Evolutionary conservation across 768 basidiomycete genomes (phyloP), one percentile per base, ranked within the genome.

Genomic region (Coprinellus aureogranulatus): DNA sequence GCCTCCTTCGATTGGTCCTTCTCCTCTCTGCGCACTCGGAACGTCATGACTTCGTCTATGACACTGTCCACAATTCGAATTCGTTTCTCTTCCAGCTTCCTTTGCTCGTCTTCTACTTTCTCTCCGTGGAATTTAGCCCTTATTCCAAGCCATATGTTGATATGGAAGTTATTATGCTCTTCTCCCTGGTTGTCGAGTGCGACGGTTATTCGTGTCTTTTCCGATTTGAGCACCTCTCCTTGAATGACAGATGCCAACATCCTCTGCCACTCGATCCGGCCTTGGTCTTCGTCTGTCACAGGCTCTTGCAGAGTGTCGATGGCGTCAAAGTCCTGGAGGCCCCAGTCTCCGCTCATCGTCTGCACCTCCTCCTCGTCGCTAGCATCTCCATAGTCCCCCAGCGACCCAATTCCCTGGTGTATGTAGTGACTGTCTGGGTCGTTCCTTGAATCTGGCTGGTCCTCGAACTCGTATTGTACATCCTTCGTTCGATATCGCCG

Each of bases 151-250:
- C 96, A 99, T 57, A 92, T 81, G 62, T 87, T 86, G 45, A 83
- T 73, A 67, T 85, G 82, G 60, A 82, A 72, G 69, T 81, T 82
- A 67, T 85, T 81, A 72, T 88, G 82, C 73, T 88, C 86, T 57
- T 90, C 87, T 8, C 79, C 79, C 20, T 83, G 81, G 22, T 85
- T 82, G 61, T 88, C 85, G 50, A 93, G 75, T 16, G 86, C 90
- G 47, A 86, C 86, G 27, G 90, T 89, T 59, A 98, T 94, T 56
- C 97, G 85, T 25, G 90, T 90, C 74, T 94, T 97, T 75, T 98
- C 97, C 0, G 92, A 90, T 69, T 89, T 92, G 61, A 99, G 83
- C 11, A 99, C 94, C 65, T 98, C 95, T 10, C 97, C 95, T 28
- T 85, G 85, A 46, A 99, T 80, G 25, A 98, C 96, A 28, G 94